Percentiles rank a stretch among this genome's conserved stretches.
phyloP scores from a whole-genome alignment of 495 filamentous ascomycete species.

The Cercophora samala region DNA sequence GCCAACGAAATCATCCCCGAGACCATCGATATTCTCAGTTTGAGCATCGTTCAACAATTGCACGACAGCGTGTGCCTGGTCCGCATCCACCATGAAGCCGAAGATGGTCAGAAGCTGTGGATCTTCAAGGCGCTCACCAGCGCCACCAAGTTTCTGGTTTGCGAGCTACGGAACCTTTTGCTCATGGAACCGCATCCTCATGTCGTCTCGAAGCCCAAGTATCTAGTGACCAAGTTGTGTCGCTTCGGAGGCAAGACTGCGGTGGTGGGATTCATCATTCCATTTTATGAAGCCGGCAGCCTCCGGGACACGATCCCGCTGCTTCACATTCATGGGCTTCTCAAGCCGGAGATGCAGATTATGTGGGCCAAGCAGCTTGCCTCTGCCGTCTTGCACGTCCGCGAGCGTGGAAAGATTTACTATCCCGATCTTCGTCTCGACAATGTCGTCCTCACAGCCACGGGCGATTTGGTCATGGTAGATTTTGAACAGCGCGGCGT shows the following conservation, averaged over 20 bases:
- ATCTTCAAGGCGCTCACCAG: slow-evolving; percentile 51
- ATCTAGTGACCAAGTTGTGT: slow-evolving; percentile 46
- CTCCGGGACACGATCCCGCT: slow-evolving; percentile 44
- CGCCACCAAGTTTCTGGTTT: slow-evolving; percentile 47
- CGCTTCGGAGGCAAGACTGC: slow-evolving; percentile 45
- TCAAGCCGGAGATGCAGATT: slow-evolving; percentile 36
- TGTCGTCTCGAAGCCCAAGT: slow-evolving; percentile 40
- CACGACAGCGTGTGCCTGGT: slow-evolving; percentile 49
- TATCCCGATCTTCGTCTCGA: slow-evolving; percentile 51
- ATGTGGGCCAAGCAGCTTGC: slow-evolving; percentile 47
- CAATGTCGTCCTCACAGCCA: slow-evolving; percentile 45
- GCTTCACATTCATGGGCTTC: slow-evolving; percentile 37
- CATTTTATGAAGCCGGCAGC: slow-evolving; percentile 41
- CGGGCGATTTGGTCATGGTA: slow-evolving; percentile 43
- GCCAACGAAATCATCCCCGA: slow-evolving; percentile 31
- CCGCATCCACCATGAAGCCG: slow-evolving; percentile 23
- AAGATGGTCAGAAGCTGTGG: slow-evolving; percentile 28
- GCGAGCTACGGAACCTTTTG: slow-evolving; percentile 46
- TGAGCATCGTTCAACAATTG: slow-evolving; percentile 41
- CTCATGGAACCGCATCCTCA: slow-evolving; percentile 42
- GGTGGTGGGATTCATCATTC: slow-evolving; percentile 46
- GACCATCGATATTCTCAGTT: slow-evolving; percentile 38
- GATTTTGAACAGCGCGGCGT: slow-evolving; percentile 54
- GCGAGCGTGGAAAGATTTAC: slow-evolving; percentile 37
- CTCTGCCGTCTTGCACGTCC: slow-evolving; percentile 39